Percentiles rank a stretch among this genome's conserved stretches.
Conservation (phyloP, 2,329 filamentous ascomycete species). For the Fusarium xylarioides region DNA sequence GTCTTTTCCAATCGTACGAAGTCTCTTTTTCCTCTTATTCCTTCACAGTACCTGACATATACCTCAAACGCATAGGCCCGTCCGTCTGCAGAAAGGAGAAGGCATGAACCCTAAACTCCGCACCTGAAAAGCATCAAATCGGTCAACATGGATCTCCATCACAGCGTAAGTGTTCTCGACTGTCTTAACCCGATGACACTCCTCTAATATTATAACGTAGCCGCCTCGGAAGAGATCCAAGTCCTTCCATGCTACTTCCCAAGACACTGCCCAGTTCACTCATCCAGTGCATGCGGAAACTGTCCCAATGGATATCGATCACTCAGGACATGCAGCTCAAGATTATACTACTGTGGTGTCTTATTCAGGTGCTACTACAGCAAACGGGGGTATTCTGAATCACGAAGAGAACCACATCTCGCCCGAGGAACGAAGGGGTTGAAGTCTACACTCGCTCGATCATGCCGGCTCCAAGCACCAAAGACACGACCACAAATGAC, state of each 20-base stretch:
- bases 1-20: neutral
- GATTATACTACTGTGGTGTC: neutral
- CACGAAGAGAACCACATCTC: neutral
- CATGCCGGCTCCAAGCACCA: too few relatives aligned
- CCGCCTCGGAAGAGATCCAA: neutral
- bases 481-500: neutral
- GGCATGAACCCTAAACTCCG: neutral
- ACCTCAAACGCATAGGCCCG: rapidly evolving
- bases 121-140: neutral
- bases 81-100: neutral
- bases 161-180: neutral
- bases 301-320: neutral
- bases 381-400: neutral
- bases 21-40: neutral
- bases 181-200: neutral
- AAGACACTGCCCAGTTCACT: neutral
- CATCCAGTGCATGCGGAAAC: neutral
- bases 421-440: neutral
- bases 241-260: neutral
- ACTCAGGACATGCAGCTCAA: too few relatives aligned
- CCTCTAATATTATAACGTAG: neutral
- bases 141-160: neutral
- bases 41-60: neutral
- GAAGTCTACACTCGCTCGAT: neutral
- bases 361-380: neutral